Percentiles rank a stretch among this genome's conserved stretches.
phyloP scores from a whole-genome alignment of 2,329 filamentous ascomycete genomes.

The Gliomastix tumulicola region DNA sequence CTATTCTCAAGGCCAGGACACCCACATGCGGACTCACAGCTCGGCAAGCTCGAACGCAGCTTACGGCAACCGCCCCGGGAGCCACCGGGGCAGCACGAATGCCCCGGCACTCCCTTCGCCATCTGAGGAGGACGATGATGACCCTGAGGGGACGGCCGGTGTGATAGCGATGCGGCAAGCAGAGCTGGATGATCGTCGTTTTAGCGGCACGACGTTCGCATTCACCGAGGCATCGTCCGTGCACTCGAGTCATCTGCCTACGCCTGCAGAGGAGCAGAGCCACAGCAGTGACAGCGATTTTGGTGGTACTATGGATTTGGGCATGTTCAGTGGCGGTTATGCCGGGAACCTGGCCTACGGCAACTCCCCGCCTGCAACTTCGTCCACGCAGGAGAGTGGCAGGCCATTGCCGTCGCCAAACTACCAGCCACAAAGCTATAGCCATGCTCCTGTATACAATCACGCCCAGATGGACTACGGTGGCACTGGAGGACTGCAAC shows the following conservation, averaged over 20 bases:
- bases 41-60: too few species aligned
- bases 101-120: too few species aligned
- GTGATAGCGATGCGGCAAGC: constrained; percentile 78
- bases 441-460: constrained; percentile 32
- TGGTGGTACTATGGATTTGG: constrained; percentile 64
- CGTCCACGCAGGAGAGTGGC: constrained; percentile 27
- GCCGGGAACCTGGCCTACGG: constrained; percentile 45
- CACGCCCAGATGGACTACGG: constrained; percentile 76
- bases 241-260: constrained; percentile 28
- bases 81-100: too few species aligned
- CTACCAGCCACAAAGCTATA: constrained; percentile 18
- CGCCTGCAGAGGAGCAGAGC: constrained; percentile 46
- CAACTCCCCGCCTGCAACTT: constrained; percentile 24
- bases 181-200: constrained; percentile 64
- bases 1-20: too few species aligned
- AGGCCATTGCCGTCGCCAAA: constrained; percentile 42
- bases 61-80: too few species aligned
- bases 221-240: constrained; percentile 21
- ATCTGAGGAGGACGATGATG: constrained; percentile 63
- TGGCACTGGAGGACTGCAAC: constrained; percentile 81
- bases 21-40: too few species aligned
- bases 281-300: constrained; percentile 76
- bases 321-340: constrained; percentile 67
- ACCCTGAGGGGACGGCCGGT: constrained; percentile 80
- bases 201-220: constrained; percentile 21